A percentile compares a stretch with the other conserved stretches of the same genome.
phyloP scores from a whole-genome alignment of 768 basidiomycete genomes.

The Trametes cubensis region DNA sequence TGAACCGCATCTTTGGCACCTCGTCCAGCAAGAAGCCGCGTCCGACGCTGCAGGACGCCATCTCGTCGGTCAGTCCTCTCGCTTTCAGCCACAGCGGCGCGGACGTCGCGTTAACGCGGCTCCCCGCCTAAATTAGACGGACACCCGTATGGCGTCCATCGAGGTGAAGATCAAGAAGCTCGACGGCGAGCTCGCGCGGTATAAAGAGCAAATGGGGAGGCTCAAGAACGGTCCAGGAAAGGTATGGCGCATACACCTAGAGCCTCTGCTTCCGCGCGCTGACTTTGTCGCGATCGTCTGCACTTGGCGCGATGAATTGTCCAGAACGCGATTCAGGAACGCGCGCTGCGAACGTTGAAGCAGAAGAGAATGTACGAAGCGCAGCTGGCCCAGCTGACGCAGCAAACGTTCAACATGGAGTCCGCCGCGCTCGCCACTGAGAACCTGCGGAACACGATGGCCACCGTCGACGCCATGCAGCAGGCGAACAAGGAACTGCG shows the following conservation, averaged over 20 bases:
- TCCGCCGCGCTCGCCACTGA: slow-evolving; percentile 95
- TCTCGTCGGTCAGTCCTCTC: slow-evolving; percentile 64
- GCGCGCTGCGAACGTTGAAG: slow-evolving; percentile 90
- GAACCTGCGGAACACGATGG: slow-evolving; percentile 98
- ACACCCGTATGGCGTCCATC: slow-evolving; percentile 80
- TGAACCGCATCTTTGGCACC: slow-evolving; percentile 87
- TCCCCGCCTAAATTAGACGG: slow-evolving; percentile 59
- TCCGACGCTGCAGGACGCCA: slow-evolving; percentile 89
- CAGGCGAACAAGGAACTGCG: slow-evolving; percentile 93
- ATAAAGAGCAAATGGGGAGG: slow-evolving; percentile 96
- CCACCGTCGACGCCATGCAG: slow-evolving; percentile 96
- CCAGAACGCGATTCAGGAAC: slow-evolving; percentile 88
- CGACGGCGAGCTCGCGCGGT: slow-evolving; percentile 87
- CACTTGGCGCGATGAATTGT: not conserved
- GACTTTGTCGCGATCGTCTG: not conserved
- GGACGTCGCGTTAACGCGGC: slow-evolving; percentile 3
- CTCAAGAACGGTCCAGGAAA: slow-evolving; percentile 94
- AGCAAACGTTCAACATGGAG: slow-evolving; percentile 99
- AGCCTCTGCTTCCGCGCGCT: not conserved
- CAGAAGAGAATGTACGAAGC: slow-evolving; percentile 96
- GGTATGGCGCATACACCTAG: slow-evolving; percentile 47
- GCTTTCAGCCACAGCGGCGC: not conserved
- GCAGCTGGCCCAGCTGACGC: slow-evolving; percentile 86
- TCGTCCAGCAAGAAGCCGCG: slow-evolving; percentile 82
- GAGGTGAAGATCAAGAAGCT: slow-evolving; percentile 98